A percentile compares a stretch with the other conserved stretches of the same genome.
Conservation (phyloP, 176 grass and related monocot species). For the Carex littledalei region DNA sequence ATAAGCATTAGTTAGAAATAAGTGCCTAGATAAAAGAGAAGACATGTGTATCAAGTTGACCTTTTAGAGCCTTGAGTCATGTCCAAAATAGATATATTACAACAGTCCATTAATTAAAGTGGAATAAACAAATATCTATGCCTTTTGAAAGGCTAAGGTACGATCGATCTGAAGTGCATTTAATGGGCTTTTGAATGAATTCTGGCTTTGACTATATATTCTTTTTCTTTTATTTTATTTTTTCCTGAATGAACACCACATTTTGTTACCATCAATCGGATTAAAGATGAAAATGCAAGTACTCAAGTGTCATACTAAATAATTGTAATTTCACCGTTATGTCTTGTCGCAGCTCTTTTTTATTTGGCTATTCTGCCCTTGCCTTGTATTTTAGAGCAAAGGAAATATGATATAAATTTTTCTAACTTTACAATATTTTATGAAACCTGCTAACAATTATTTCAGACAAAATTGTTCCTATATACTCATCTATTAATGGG, state of each 20-base stretch:
- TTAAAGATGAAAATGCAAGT: not conserved
- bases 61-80: not conserved
- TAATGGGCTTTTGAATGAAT: slow-evolving; percentile 11
- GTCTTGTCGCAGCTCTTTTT: not conserved
- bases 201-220: slow-evolving; percentile 8
- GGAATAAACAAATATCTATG: not conserved
- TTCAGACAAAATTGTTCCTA: too few relatives aligned
- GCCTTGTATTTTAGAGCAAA: too few relatives aligned
- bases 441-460: too few relatives aligned
- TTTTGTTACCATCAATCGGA: not conserved
- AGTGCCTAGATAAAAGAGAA: not conserved
- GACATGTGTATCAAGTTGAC: not conserved
- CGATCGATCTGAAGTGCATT: slow-evolving; percentile 9
- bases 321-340: not conserved
- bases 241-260: not conserved
- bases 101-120: not conserved
- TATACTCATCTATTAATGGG: too few relatives aligned
- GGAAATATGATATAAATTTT: too few relatives aligned
- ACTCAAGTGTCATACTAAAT: not conserved
- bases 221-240: not conserved
- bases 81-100: not conserved
- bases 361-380: not conserved
- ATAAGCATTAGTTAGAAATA: not conserved
- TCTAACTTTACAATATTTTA: too few relatives aligned
- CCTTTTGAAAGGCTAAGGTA: slow-evolving; percentile 12